These are phyloP conservation scores for Pseudopithomyces chartarum DNA, from an alignment of 2,329 filamentous ascomycete genomes.

Conservation along the genomic window DNA sequence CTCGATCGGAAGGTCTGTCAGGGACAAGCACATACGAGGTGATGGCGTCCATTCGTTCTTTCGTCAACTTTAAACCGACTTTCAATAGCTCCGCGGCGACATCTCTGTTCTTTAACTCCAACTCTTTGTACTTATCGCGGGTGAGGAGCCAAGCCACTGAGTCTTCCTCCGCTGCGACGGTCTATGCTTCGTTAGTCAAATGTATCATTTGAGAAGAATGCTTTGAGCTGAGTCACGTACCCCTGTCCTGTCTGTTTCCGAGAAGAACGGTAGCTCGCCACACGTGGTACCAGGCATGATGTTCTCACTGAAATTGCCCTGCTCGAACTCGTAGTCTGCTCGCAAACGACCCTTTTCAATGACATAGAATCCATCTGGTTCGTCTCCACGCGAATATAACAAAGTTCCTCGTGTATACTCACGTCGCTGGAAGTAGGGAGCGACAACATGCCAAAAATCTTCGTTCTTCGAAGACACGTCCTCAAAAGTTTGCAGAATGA, in stretches of 20 bases:
- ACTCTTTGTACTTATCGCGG: constrained; percentile 68
- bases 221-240: neutral
- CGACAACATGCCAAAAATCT: constrained; percentile 90
- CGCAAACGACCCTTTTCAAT: constrained; percentile 87
- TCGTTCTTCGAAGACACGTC: constrained; percentile 84
- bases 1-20: neutral
- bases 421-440: constrained; percentile 73
- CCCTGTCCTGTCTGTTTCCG: constrained; percentile 83
- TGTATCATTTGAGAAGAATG: neutral
- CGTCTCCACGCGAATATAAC: constrained; percentile 76
- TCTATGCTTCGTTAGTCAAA: constrained; percentile 42
- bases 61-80: constrained; percentile 90
- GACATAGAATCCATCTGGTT: constrained; percentile 84
- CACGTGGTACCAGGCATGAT: constrained; percentile 95
- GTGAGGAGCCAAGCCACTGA: constrained; percentile 84
- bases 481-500: constrained; percentile 95
- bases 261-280: constrained; percentile 95
- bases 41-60: constrained; percentile 82
- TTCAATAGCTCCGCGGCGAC: constrained; percentile 83
- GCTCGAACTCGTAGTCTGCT: constrained; percentile 87
- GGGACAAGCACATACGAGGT: constrained; percentile 56
- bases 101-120: constrained; percentile 75
- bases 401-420: constrained; percentile 72
- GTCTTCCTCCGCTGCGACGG: constrained; percentile 80
- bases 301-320: constrained; percentile 86